Conservation (phyloP, 2,329 filamentous ascomycete genomes). For the Arthrobotrys iridis region DNA sequence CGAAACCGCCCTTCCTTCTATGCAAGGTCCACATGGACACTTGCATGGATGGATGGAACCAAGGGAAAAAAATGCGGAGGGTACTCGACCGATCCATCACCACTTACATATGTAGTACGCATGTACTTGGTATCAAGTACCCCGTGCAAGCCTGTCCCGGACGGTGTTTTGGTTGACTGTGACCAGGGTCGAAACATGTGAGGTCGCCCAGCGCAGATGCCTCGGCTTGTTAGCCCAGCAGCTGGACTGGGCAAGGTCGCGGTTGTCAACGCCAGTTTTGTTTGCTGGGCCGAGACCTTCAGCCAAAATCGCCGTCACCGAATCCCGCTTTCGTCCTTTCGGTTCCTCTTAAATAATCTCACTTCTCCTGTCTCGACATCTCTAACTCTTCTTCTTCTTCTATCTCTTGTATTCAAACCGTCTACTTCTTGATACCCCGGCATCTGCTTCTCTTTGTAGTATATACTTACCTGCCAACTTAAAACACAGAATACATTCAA, state of each 20-base stretch:
- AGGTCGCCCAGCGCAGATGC: constrained; percentile 25
- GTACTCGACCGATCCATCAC: background rate
- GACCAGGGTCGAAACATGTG: constrained; percentile 52
- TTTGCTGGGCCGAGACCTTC: constrained; percentile 31
- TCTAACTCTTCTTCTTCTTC: background rate
- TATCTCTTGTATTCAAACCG: constrained; percentile 16
- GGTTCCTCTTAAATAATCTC: constrained; percentile 49
- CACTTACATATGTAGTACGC: too few relatives aligned
- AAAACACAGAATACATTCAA: constrained; percentile 19
- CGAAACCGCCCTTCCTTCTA: too few relatives aligned
- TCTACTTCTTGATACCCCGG: constrained; percentile 4
- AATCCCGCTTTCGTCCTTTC: constrained; percentile 51
- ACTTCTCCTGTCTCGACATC: background rate
- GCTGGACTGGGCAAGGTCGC: constrained; percentile 12
- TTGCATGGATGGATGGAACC: too few relatives aligned
- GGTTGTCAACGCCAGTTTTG: constrained; percentile 14
- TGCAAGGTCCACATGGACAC: constrained; percentile 33
- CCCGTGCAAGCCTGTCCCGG: too few relatives aligned
- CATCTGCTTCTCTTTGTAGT: background rate
- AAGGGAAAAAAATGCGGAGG: constrained; percentile 8
- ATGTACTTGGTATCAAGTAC: too few relatives aligned
- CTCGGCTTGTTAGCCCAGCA: constrained; percentile 41
- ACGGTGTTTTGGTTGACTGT: too few relatives aligned
- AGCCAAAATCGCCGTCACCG: constrained; percentile 22
- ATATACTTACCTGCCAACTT: background rate